Evolutionary conservation across 2,329 filamentous ascomycete species (phyloP).

Genomic region (Colletotrichum aenigma): DNA sequence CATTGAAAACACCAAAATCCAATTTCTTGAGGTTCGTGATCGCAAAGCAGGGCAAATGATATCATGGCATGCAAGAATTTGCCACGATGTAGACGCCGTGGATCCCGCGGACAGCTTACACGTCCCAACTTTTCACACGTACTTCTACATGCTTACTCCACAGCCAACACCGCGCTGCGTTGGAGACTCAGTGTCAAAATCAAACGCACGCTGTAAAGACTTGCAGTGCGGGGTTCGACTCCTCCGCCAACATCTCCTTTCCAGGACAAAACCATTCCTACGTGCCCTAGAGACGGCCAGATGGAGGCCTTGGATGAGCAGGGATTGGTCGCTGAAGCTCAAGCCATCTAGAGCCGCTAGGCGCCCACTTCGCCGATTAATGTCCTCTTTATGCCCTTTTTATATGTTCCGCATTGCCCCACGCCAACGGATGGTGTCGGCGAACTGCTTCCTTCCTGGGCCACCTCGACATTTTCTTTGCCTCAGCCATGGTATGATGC

Average conservation of each 20-base stretch:
- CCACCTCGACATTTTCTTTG: background rate
- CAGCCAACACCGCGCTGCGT: background rate
- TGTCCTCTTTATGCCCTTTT: background rate
- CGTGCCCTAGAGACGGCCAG: background rate
- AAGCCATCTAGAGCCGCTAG: background rate
- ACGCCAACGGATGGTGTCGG: background rate
- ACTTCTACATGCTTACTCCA: background rate
- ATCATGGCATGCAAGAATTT: background rate
- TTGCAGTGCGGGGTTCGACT: background rate
- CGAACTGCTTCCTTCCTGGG: conserved; percentile 1
- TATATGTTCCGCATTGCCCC: background rate
- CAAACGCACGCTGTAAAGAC: background rate
- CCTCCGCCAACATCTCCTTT: background rate
- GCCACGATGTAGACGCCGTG: background rate
- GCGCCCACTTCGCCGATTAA: background rate
- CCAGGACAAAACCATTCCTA: background rate
- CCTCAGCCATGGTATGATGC: background rate
- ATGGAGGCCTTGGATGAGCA: background rate
- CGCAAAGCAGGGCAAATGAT: background rate
- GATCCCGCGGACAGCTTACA: background rate
- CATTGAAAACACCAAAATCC: background rate
- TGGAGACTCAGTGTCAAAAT: background rate
- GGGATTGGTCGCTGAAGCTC: background rate
- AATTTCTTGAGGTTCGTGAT: background rate
- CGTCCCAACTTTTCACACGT: background rate